Base-by-base conservation (phyloP, 495 filamentous ascomycete genomes). In the Trichoderma parareesei region DNA sequence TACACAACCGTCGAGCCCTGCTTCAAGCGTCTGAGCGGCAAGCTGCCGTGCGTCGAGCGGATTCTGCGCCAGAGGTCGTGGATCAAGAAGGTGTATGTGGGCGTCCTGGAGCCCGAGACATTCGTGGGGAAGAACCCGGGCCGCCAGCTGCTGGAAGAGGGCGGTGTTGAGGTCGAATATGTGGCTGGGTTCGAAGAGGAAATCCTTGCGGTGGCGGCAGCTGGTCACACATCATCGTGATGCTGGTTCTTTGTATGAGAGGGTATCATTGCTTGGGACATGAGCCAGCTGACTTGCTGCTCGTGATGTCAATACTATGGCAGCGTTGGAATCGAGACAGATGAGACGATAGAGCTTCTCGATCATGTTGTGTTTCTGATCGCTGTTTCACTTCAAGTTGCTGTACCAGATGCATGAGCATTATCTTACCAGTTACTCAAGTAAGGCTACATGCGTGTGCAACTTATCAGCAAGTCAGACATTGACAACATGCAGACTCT, bases 1-100 rank as follows among this genome's bases (percentile, higher is more conserved):
- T 98, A 97, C 73, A 96, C 95, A 1, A 97, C 92, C 0, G 89
- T 98, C 79, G 94, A 98, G 76, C 94, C 94, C 1, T 98, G 94
- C 74, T 89, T 83, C 48, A 83, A 88, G 67, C 79, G 94, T 60
- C 74, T 94, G 38, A 92, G 87, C 53, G 93, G 92, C 3, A 94
- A 97, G 72, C 67, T 81, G 43, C 85, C 91, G 0, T 98, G 94
- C 70, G 89, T 90, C 11, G 85, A 96, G 67, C 81, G 93, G 64
- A 93, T 98, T 63, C 73, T 92, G 62, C 74, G 77, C 48, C 85
- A 89, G 20, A 82, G 81, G 2, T 83, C 81, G 0, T 71, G 68
- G 40, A 88, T 98, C 63, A 78, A 83, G 66, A 91, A 85, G 44
- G 91, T 98, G 8, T 95, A 90, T 70, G 86, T 96, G 62, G 94